Evolutionary conservation across 345 rosid genomes (phyloP).

Genomic region (Ailanthus altissimus): DNA sequence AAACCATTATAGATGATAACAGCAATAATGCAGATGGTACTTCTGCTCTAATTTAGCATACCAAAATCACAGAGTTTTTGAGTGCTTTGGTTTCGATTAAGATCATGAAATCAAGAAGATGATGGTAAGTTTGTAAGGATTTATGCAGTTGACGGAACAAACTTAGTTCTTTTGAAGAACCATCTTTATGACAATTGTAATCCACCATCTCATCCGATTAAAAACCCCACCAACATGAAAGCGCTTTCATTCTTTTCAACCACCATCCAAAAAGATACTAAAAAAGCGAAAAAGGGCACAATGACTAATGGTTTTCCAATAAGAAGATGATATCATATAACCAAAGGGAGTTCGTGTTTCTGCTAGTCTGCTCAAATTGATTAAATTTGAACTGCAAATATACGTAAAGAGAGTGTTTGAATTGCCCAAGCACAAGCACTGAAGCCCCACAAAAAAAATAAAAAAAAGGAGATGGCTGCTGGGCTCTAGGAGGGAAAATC

Average conservation of each 20-base stretch:
- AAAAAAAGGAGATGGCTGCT: constrained; percentile 6
- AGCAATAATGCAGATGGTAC: neutral
- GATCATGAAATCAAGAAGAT: constrained; percentile 6
- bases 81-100: neutral
- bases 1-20: neutral
- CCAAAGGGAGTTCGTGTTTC: neutral
- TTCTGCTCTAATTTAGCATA: neutral
- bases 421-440: neutral
- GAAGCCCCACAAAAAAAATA: neutral
- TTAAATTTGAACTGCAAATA: neutral
- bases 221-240: constrained; percentile 11
- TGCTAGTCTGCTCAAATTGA: neutral
- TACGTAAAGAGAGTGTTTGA: neutral
- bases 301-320: constrained; percentile 1
- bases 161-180: neutral
- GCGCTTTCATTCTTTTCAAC: constrained; percentile 13
- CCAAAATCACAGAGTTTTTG: neutral
- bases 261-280: neutral
- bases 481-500: constrained; percentile 28
- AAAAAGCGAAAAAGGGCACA: constrained; percentile 8
- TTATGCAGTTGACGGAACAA: neutral
- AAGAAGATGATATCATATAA: neutral
- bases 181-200: constrained; percentile 11
- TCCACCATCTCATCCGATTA: constrained; percentile 9
- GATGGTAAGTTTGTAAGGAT: constrained; percentile 22